Conservation (phyloP, 1,284 basidiomycete genomes). For the Sanghuangporus baumii region DNA sequence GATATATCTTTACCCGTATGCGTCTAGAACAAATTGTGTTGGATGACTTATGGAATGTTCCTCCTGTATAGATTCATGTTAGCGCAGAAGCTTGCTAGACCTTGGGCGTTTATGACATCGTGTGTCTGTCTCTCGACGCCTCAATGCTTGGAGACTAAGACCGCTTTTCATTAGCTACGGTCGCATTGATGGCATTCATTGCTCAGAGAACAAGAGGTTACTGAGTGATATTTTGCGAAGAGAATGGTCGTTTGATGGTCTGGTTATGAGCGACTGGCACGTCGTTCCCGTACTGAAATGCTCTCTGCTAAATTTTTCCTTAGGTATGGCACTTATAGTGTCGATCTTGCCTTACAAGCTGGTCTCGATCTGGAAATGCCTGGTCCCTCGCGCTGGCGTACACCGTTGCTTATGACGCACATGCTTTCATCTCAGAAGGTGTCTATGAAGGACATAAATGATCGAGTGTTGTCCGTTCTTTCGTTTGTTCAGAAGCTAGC, state of each 20-base stretch:
- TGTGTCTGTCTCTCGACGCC: constrained; percentile 25
- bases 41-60: background rate
- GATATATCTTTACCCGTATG: constrained; percentile 65
- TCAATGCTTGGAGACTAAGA: background rate
- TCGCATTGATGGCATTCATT: constrained; percentile 56
- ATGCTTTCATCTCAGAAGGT: constrained; percentile 55
- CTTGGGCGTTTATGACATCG: constrained; percentile 62
- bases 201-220: constrained; percentile 51
- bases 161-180: constrained; percentile 44
- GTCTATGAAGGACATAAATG: constrained; percentile 44
- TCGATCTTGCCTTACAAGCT: constrained; percentile 55
- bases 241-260: constrained; percentile 64
- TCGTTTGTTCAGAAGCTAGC: constrained; percentile 57
- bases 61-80: constrained; percentile 49
- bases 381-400: constrained; percentile 60
- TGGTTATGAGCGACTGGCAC: constrained; percentile 65
- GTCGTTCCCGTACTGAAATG: constrained; percentile 16
- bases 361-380: constrained; percentile 71
- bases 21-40: constrained; percentile 2
- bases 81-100: constrained; percentile 52
- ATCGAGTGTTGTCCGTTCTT: constrained; percentile 49
- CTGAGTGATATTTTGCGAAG: constrained; percentile 54
- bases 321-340: constrained; percentile 60
- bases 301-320: constrained; percentile 6
- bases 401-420: constrained; percentile 47